Conservation (phyloP, 2,329 filamentous ascomycete species). For the Aspergillus sp. region DNA sequence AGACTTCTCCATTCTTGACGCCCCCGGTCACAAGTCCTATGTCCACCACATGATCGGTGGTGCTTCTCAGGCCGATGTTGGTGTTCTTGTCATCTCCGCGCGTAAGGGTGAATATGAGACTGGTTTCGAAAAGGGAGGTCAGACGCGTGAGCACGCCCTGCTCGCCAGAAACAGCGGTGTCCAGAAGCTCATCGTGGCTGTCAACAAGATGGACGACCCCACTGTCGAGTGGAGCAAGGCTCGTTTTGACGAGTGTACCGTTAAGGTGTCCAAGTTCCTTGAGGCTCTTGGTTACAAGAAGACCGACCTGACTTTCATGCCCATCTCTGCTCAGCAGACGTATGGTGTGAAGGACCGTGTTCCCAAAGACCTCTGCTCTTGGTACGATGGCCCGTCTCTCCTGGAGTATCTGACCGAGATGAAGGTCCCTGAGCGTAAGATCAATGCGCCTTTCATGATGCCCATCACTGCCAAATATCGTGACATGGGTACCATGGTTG, state of each 20-base stretch:
- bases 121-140: constrained; percentile 93
- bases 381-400: constrained; percentile 86
- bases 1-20: constrained; percentile 93
- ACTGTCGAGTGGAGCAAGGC: constrained; percentile 96
- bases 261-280: constrained; percentile 82
- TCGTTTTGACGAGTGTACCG: constrained; percentile 88
- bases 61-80: constrained; percentile 88
- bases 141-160: constrained; percentile 96
- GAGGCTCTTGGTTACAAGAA: constrained; percentile 96
- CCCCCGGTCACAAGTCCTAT: constrained; percentile 95
- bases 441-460: constrained; percentile 99
- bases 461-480: constrained; percentile 93
- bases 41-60: constrained; percentile 98
- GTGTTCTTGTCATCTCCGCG: constrained; percentile 91
- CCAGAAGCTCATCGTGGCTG: constrained; percentile 89
- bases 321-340: constrained; percentile 84
- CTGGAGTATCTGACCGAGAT: constrained; percentile 95
- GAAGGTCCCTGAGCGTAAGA: constrained; percentile 88
- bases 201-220: constrained; percentile 99
- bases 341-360: constrained; percentile 87
- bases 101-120: constrained; percentile 99
- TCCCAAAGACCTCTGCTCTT: constrained; percentile 71
- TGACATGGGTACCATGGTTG: constrained; percentile 95
- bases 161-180: constrained; percentile 98
- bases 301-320: constrained; percentile 92